Conservation (phyloP, 192 early-diverging fungal genomes). For the Entomortierella parvispora region DNA sequence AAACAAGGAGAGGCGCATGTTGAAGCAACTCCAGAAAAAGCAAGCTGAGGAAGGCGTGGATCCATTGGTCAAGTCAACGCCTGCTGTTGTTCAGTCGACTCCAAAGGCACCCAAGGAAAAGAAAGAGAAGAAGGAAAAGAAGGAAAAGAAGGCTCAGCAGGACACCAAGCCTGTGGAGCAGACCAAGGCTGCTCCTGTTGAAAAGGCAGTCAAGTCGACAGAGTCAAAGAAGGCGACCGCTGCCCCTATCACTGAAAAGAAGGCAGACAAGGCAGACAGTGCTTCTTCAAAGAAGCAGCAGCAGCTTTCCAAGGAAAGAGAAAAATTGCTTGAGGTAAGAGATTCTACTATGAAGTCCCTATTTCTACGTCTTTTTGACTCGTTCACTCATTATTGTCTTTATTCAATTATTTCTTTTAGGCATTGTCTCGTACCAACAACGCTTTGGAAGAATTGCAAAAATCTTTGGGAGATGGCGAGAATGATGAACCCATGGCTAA, state of each 20-base stretch:
- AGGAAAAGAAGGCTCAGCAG: constrained; percentile 21
- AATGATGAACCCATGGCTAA: constrained; percentile 19
- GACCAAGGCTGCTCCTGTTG: background rate
- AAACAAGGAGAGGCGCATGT: constrained; percentile 40
- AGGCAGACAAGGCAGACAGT: constrained; percentile 4
- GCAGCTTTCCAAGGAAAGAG: constrained; percentile 46
- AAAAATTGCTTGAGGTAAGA: constrained; percentile 44
- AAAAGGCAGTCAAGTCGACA: constrained; percentile 5
- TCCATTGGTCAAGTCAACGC: background rate
- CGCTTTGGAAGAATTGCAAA: constrained; percentile 43
- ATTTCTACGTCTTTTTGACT: background rate
- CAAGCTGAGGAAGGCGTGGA: constrained; percentile 37
- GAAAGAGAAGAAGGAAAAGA: constrained; percentile 14
- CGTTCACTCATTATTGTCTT: background rate
- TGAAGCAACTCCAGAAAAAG: constrained; percentile 51
- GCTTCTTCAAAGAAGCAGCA: constrained; percentile 40
- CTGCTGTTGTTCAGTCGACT: constrained; percentile 1
- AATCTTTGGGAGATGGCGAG: constrained; percentile 43
- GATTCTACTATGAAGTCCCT: background rate
- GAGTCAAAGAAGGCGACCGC: constrained; percentile 9
- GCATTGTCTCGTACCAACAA: constrained; percentile 42
- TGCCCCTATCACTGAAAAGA: no score
- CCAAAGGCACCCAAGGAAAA: constrained; percentile 10
- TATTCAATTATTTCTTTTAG: background rate
- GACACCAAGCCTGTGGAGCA: constrained; percentile 17